A percentile compares a stretch with the other conserved stretches of the same genome.
phyloP scores from a whole-genome alignment of 2,329 filamentous ascomycete species.

The Monosporascus ibericus region DNA sequence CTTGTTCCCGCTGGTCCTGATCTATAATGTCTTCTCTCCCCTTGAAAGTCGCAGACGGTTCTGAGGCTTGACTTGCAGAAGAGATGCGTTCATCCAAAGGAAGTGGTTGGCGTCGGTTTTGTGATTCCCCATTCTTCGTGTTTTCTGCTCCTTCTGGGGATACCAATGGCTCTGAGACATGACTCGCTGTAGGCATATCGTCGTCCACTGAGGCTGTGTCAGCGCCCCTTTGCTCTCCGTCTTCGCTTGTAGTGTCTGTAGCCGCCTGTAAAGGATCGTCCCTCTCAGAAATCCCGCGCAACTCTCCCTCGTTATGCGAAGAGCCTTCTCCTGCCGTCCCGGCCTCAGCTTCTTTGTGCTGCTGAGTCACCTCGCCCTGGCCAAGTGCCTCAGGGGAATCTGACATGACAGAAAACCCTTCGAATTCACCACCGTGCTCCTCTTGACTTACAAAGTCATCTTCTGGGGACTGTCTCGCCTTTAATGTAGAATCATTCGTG shows the following conservation, averaged over 20 bases:
- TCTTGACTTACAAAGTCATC: background rate
- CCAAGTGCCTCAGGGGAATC: background rate
- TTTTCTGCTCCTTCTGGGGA: conserved; percentile 1
- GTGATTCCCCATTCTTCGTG: conserved; percentile 3
- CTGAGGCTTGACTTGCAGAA: background rate
- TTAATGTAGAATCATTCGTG: background rate
- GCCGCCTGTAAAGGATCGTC: background rate
- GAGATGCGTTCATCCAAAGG: background rate
- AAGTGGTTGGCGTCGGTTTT: background rate
- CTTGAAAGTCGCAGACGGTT: background rate
- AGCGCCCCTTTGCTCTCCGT: no score
- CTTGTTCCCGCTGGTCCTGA: conserved; percentile 1
- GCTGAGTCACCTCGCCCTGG: background rate
- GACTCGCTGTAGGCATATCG: background rate
- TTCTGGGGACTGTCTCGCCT: background rate
- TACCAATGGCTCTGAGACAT: background rate
- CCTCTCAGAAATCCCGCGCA: no score
- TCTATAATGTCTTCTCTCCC: conserved; percentile 2
- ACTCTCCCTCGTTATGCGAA: conserved; percentile 15
- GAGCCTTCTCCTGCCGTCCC: conserved; percentile 11
- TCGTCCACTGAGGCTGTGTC: background rate
- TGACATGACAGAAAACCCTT: background rate
- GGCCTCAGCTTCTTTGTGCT: conserved; percentile 10
- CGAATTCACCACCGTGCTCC: background rate
- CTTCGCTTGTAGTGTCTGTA: background rate